phyloP scores from a whole-genome alignment of 2,329 filamentous ascomycete species.

The Gremmenia infestans region DNA sequence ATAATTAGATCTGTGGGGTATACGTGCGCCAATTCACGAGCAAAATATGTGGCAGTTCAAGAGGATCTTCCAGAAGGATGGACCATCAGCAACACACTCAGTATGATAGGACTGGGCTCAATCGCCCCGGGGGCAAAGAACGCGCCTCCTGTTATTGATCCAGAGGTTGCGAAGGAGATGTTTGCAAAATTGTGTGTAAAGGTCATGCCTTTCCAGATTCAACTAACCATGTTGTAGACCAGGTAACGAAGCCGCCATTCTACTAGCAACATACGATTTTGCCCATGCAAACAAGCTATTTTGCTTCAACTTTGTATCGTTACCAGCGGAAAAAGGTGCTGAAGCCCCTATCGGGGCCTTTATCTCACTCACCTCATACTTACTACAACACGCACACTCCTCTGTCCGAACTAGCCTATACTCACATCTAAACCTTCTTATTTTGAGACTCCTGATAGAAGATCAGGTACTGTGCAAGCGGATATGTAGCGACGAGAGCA shows the following conservation, averaged over 20 bases:
- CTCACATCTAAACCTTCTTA: slow-evolving; percentile 77
- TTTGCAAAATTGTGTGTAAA: slow-evolving; percentile 69
- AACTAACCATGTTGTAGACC: slow-evolving; percentile 51
- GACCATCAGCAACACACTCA: slow-evolving; percentile 75
- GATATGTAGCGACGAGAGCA: slow-evolving; percentile 75
- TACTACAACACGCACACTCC: slow-evolving; percentile 88
- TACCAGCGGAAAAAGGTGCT: slow-evolving; percentile 56
- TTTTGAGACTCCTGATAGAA: slow-evolving; percentile 80
- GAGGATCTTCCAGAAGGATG: slow-evolving; percentile 89
- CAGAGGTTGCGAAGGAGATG: slow-evolving; percentile 75
- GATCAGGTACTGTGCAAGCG: slow-evolving; percentile 77
- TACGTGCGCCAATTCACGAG: slow-evolving; percentile 62
- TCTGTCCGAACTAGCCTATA: slow-evolving; percentile 75
- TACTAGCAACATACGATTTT: slow-evolving; percentile 90
- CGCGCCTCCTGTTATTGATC: slow-evolving; percentile 58
- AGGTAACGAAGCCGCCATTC: slow-evolving; percentile 68
- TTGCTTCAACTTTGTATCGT: slow-evolving; percentile 73
- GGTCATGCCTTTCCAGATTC: background rate
- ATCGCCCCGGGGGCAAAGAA: slow-evolving; percentile 66
- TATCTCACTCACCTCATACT: slow-evolving; percentile 84
- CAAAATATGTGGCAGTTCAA: slow-evolving; percentile 77
- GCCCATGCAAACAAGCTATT: slow-evolving; percentile 93
- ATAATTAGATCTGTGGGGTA: slow-evolving; percentile 72
- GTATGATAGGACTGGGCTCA: slow-evolving; percentile 76
- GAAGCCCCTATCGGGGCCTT: slow-evolving; percentile 76